Conservation (phyloP, 352 stramenopile species). For the Phytopythium chamaehyphon region DNA sequence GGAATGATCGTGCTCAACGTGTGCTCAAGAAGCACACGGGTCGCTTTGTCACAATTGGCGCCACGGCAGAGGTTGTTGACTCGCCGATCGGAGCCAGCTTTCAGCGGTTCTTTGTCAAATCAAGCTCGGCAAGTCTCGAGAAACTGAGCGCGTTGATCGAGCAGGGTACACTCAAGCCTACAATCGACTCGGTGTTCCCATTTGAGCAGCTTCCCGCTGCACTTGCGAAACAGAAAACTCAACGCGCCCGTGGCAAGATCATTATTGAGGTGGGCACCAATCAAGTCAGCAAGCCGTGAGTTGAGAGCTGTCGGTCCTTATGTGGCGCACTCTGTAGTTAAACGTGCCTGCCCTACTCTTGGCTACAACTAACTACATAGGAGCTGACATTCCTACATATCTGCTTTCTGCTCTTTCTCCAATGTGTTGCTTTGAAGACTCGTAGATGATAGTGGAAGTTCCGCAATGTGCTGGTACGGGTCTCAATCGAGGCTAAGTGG, state of each 20-base stretch:
- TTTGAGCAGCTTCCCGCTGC: conserved; percentile 48
- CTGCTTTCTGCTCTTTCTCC: no score
- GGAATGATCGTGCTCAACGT: conserved; percentile 20
- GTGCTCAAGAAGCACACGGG: conserved; percentile 13
- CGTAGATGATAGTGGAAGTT: no score
- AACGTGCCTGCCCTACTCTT: no score
- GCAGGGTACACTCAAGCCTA: conserved; percentile 24
- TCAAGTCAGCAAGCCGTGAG: no score
- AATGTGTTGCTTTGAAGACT: no score
- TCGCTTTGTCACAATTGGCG: conserved; percentile 11
- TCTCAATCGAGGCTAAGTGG: no score
- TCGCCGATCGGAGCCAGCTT: conserved; percentile 32
- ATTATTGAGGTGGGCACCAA: conserved; percentile 14
- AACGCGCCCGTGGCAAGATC: conserved; percentile 59
- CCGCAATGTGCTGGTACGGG: no score
- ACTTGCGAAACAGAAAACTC: conserved; percentile 36
- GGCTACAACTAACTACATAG: no score
- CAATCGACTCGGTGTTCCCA: conserved; percentile 39
- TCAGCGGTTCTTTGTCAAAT: no score
- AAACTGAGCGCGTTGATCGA: conserved; percentile 37
- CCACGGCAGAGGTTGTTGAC: conserved; percentile 6
- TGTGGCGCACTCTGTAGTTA: no score
- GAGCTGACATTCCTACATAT: no score
- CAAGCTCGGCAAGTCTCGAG: neutral
- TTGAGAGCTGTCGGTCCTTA: no score